phyloP scores from a whole-genome alignment of 2,329 filamentous ascomycete species.

The Colletotrichum sp. region DNA sequence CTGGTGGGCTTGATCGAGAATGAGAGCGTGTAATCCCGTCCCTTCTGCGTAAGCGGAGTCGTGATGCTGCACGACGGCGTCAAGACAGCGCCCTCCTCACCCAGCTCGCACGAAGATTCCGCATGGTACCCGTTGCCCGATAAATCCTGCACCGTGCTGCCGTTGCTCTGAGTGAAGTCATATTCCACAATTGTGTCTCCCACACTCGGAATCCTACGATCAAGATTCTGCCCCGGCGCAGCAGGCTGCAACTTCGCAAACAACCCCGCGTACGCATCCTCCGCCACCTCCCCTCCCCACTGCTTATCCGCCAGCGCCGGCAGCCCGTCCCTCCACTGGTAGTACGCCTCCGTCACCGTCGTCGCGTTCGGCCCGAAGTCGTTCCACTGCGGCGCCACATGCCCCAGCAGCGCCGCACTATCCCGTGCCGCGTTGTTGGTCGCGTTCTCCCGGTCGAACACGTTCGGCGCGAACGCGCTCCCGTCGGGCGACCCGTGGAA shows the following conservation, averaged over 20 bases:
- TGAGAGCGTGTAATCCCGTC: constrained; percentile 59
- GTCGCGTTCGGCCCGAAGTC: constrained; percentile 27
- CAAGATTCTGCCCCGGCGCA: constrained; percentile 26
- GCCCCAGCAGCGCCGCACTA: constrained; percentile 21
- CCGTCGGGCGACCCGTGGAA: constrained; percentile 24
- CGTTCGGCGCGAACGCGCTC: constrained; percentile 24
- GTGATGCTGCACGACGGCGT: constrained; percentile 42
- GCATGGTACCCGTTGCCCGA: constrained; percentile 26
- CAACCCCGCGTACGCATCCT: neutral
- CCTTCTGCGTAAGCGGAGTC: constrained; percentile 57
- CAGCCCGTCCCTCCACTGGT: constrained; percentile 27
- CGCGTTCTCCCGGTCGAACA: constrained; percentile 24
- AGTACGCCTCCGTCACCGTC: constrained; percentile 28
- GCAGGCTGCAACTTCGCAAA: constrained; percentile 23
- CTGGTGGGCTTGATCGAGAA: constrained; percentile 38
- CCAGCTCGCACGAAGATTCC: neutral
- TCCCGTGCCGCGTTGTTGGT: constrained; percentile 21
- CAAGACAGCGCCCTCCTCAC: constrained; percentile 30
- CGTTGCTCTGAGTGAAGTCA: neutral
- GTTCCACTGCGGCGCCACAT: constrained; percentile 29
- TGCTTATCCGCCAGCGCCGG: constrained; percentile 29
- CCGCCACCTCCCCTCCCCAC: constrained; percentile 26
- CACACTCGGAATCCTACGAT: constrained; percentile 21
- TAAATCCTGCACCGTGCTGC: constrained; percentile 9
- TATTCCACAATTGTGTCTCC: constrained; percentile 23